phyloP scores from a whole-genome alignment of 225 moss, liverwort and hornwort genomes.

The Bryoerythrophyllum caledonicum region DNA sequence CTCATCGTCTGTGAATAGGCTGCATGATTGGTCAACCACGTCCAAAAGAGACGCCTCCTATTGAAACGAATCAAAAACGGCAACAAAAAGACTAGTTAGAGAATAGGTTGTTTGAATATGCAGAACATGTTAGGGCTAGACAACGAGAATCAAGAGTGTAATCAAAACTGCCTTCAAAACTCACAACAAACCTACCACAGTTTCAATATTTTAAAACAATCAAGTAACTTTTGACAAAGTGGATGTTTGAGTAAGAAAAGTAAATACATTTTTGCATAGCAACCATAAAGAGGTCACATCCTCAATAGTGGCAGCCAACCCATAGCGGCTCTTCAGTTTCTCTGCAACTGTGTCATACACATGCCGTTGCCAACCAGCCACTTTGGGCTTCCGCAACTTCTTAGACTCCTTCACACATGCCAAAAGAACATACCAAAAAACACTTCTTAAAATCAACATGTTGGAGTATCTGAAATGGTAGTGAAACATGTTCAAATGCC shows the following conservation, averaged over 20 bases:
- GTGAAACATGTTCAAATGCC: no score
- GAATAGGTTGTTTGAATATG: not conserved
- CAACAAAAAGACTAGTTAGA: not conserved
- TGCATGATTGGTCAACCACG: slow-evolving; percentile 77
- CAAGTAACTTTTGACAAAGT: not conserved
- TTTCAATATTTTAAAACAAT: no score
- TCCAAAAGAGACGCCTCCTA: slow-evolving; percentile 87
- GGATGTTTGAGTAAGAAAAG: not conserved
- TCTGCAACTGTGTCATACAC: slow-evolving; percentile 54
- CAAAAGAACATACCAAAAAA: not conserved
- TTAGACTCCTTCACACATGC: slow-evolving; percentile 64
- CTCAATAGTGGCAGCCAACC: slow-evolving; percentile 54
- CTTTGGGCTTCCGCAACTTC: slow-evolving; percentile 65
- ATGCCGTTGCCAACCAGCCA: slow-evolving; percentile 56
- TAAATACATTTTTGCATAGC: slow-evolving; percentile 78
- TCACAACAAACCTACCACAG: no score
- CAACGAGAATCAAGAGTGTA: no score
- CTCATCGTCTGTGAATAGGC: slow-evolving; percentile 59
- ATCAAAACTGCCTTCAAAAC: no score
- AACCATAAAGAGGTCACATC: slow-evolving; percentile 81
- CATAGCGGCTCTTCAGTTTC: slow-evolving; percentile 50
- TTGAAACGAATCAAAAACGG: not conserved
- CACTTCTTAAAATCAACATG: not conserved
- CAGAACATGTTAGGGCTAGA: no score
- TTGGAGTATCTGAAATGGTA: no score